Percentiles rank a stretch among this genome's conserved stretches.
Evolutionary conservation across 2,329 filamentous ascomycete species (phyloP).

Genomic region (Scopulariopsis brevicaulis): DNA sequence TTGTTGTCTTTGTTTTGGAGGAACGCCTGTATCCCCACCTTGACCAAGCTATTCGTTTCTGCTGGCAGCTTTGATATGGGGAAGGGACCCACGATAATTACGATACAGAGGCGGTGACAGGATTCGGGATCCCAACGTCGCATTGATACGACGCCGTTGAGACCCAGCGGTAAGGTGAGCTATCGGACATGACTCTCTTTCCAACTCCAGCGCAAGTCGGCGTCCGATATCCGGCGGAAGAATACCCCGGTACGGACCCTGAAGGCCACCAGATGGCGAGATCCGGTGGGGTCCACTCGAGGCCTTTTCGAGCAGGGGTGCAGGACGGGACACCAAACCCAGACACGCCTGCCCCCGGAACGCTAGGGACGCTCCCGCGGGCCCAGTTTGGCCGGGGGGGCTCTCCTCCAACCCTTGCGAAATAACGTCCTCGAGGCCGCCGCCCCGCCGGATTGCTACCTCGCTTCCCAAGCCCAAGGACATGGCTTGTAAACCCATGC

Average conservation of each 20-base stretch:
- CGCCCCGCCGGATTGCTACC: not conserved
- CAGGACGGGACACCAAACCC: too few species aligned
- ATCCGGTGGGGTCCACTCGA: not conserved
- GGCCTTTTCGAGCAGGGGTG: too few species aligned
- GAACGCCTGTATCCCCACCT: too few species aligned
- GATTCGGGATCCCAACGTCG: too few species aligned
- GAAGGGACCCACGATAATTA: too few species aligned
- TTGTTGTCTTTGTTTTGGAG: too few species aligned
- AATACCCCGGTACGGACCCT: not conserved
- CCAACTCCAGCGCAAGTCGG: not conserved
- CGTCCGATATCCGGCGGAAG: not conserved
- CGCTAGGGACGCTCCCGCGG: not conserved
- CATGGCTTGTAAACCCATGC: constrained; percentile 4
- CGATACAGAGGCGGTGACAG: too few species aligned
- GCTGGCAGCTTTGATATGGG: too few species aligned
- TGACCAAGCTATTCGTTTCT: too few species aligned
- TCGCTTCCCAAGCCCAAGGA: constrained; percentile 3
- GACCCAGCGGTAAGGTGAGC: too few species aligned
- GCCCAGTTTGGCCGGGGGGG: not conserved
- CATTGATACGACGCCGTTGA: too few species aligned
- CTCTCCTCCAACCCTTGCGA: not conserved
- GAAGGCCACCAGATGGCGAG: not conserved
- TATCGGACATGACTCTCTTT: not conserved
- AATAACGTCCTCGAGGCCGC: not conserved
- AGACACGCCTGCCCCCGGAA: not conserved